A percentile compares a stretch with the other conserved stretches of the same genome.
Evolutionary conservation across 495 filamentous ascomycete species (phyloP).

Genomic region (Sphaerosporella brunnea): DNA sequence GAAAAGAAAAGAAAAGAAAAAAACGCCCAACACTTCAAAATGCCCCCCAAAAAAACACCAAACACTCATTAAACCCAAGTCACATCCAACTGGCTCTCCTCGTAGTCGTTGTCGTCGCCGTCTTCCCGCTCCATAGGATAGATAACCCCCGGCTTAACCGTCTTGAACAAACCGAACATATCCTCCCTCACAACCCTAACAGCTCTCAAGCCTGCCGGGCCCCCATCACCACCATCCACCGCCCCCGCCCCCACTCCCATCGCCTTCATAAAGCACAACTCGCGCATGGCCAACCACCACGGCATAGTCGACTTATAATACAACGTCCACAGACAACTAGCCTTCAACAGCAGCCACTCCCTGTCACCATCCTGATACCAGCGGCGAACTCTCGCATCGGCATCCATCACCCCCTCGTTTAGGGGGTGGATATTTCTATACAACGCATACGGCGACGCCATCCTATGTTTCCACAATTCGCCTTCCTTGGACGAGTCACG

Average conservation of each 20-base stretch:
- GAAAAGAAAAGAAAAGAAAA: too few relatives aligned
- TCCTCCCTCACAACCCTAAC: slow-evolving; percentile 11
- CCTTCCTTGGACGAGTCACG: too few relatives aligned
- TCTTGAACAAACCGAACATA: slow-evolving; percentile 12
- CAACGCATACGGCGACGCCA: too few relatives aligned
- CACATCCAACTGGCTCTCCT: too few relatives aligned
- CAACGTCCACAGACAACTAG: slow-evolving; percentile 40
- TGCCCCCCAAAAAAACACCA: too few relatives aligned
- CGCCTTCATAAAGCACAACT: slow-evolving; percentile 48
- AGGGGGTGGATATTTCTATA: slow-evolving; percentile 12
- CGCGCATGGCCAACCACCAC: slow-evolving; percentile 47
- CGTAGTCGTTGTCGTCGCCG: too few relatives aligned
- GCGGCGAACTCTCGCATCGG: slow-evolving; percentile 31
- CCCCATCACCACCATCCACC: slow-evolving; percentile 5
- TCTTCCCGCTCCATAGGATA: too few relatives aligned
- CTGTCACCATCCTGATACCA: slow-evolving; percentile 30
- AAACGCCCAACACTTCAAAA: too few relatives aligned
- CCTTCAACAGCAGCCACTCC: slow-evolving; percentile 41
- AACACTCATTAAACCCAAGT: too few relatives aligned
- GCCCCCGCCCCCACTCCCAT: slow-evolving; percentile 6
- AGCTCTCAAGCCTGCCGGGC: too few relatives aligned
- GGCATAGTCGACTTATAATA: slow-evolving; percentile 31
- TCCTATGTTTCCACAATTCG: too few relatives aligned
- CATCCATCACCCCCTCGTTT: slow-evolving; percentile 14
- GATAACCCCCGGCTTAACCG: not conserved